phyloP scores from a whole-genome alignment of 352 stramenopile species.

The Pythium apleroticum region DNA sequence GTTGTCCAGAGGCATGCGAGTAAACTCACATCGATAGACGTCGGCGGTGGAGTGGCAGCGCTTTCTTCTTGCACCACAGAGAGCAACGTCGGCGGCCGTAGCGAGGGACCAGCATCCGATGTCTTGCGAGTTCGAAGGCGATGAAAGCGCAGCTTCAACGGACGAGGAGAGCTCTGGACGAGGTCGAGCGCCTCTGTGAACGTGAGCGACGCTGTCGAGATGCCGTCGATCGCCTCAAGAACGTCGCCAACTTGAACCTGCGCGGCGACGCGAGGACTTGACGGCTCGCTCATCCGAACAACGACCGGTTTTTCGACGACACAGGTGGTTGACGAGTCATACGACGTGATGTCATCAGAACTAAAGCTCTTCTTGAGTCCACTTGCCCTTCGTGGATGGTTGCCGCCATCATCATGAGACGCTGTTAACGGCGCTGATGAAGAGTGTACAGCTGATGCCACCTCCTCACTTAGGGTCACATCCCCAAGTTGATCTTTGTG shows the following conservation, averaged over 20 bases:
- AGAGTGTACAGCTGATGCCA: background rate
- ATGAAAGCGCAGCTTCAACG: constrained; percentile 68
- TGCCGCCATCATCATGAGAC: background rate
- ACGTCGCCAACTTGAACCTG: constrained; percentile 59
- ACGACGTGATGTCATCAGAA: constrained; percentile 51
- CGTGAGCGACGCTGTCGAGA: constrained; percentile 65
- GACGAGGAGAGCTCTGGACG: constrained; percentile 50
- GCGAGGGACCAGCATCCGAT: constrained; percentile 17
- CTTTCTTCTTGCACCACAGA: constrained; percentile 1
- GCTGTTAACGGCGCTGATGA: background rate
- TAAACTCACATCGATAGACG: constrained; percentile 47
- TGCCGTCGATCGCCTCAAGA: constrained; percentile 70
- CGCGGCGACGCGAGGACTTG: constrained; percentile 15
- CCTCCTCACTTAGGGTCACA: constrained; percentile 24
- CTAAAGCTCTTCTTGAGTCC: constrained; percentile 50
- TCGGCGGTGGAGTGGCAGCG: constrained; percentile 25
- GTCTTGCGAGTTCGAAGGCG: constrained; percentile 24
- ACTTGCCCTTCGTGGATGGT: background rate
- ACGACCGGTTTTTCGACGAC: constrained; percentile 63
- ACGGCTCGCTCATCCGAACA: constrained; percentile 18
- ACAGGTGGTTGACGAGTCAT: constrained; percentile 32
- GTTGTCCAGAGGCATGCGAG: too few species aligned
- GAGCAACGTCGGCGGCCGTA: background rate
- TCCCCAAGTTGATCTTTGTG: constrained; percentile 8
- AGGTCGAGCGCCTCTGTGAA: constrained; percentile 58